phyloP scores from a whole-genome alignment of 129 eudicot species.

The Saussurea involucrata region DNA sequence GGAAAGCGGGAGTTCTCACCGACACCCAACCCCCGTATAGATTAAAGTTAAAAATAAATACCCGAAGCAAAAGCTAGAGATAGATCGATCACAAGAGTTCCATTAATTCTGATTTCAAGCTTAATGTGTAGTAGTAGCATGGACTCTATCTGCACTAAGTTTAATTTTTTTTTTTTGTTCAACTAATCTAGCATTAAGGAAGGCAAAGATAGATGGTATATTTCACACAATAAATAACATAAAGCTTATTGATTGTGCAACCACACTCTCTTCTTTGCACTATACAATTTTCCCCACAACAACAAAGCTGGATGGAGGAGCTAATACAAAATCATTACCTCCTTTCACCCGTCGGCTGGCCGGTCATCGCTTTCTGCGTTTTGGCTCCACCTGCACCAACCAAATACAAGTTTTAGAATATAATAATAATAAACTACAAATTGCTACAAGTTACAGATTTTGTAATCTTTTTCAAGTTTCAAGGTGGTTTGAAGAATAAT shows the following conservation, averaged over 20 bases:
- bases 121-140: conserved; percentile 1
- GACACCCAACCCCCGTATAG: background rate
- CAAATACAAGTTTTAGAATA: conserved; percentile 1
- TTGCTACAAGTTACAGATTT: background rate
- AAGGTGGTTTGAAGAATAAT: background rate
- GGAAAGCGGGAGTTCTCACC: background rate
- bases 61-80: background rate
- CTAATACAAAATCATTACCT: conserved; percentile 45
- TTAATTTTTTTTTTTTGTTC: background rate
- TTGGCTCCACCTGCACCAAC: conserved; percentile 58
- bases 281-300: conserved; percentile 54
- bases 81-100: conserved; percentile 4
- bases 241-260: conserved; percentile 40
- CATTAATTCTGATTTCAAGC: conserved; percentile 4
- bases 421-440: background rate
- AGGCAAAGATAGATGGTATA: conserved; percentile 30
- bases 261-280: conserved; percentile 50
- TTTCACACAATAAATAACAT: conserved; percentile 30
- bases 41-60: conserved; percentile 2
- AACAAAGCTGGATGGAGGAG: conserved; percentile 34
- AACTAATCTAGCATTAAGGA: conserved; percentile 26
- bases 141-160: conserved; percentile 13
- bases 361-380: conserved; percentile 62
- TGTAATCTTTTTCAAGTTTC: background rate
- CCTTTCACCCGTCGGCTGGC: conserved; percentile 9